A percentile compares a stretch with the other conserved stretches of the same genome.
Conservation (phyloP, 371 early-diverging fungal genomes). For the Chytridium lagenaria region DNA sequence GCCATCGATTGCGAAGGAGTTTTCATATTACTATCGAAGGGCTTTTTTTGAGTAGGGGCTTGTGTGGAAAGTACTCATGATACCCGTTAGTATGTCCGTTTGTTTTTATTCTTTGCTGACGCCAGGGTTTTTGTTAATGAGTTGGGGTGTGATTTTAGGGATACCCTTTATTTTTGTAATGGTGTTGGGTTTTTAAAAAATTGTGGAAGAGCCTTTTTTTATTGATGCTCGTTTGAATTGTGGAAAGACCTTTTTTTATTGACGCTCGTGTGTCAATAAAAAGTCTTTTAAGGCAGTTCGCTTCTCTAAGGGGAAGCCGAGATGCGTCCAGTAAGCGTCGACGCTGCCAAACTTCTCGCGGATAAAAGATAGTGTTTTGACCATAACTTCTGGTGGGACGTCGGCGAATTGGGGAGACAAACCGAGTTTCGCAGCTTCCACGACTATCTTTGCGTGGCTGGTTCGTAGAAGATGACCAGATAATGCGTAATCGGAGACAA, state of each 20-base stretch:
- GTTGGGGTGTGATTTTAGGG: neutral
- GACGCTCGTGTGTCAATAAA: too few relatives aligned
- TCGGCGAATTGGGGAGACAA: conserved; percentile 20
- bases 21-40: conserved; percentile 19
- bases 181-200: too few relatives aligned
- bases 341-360: conserved; percentile 35
- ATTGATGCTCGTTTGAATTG: too few relatives aligned
- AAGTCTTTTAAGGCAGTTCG: neutral
- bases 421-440: conserved; percentile 39
- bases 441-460: conserved; percentile 31
- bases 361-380: conserved; percentile 33
- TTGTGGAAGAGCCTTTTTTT: too few relatives aligned
- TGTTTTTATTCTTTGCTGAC: too few relatives aligned
- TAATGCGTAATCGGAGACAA: conserved; percentile 76
- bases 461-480: conserved; percentile 46
- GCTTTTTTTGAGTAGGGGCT: neutral
- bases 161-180: neutral
- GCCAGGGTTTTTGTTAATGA: neutral
- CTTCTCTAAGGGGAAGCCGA: conserved; percentile 18
- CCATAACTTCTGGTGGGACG: conserved; percentile 31
- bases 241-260: too few relatives aligned
- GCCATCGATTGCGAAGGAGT: conserved; percentile 24
- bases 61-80: too few relatives aligned
- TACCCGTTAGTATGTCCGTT: too few relatives aligned
- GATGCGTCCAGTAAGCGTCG: conserved; percentile 29